Evolutionary conservation across 1,284 basidiomycete genomes (phyloP).

Genomic region (Ustilago loliicola): DNA sequence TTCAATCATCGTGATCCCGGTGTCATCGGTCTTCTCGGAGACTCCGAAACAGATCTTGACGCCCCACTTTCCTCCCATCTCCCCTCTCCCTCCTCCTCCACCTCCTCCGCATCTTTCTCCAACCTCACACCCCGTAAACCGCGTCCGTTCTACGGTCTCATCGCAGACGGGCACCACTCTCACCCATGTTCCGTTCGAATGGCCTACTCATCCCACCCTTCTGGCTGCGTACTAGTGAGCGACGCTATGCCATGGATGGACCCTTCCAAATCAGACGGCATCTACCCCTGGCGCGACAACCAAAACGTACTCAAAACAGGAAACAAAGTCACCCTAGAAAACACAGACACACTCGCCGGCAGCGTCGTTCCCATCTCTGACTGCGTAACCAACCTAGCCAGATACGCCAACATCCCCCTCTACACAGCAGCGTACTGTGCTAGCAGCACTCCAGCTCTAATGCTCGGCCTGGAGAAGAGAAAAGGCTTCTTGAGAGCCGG

Average conservation of each 20-base stretch:
- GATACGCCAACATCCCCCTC: conserved; percentile 84
- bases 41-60: conserved; percentile 70
- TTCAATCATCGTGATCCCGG: conserved; percentile 76
- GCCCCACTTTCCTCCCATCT: neutral
- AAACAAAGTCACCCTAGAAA: conserved; percentile 83
- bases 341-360: conserved; percentile 87
- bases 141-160: conserved; percentile 80
- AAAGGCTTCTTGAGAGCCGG: conserved; percentile 85
- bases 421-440: conserved; percentile 86
- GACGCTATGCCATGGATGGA: conserved; percentile 91
- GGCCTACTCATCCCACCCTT: conserved; percentile 84
- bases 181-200: conserved; percentile 89
- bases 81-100: neutral
- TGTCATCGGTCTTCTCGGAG: conserved; percentile 87
- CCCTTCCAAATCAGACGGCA: conserved; percentile 83
- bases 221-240: conserved; percentile 87
- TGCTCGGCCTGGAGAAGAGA: conserved; percentile 79
- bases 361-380: conserved; percentile 78
- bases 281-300: conserved; percentile 87
- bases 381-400: conserved; percentile 85
- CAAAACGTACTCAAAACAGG: conserved; percentile 84
- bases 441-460: conserved; percentile 84
- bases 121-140: neutral
- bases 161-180: conserved; percentile 89
- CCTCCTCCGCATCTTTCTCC: neutral